Base-by-base conservation (phyloP, 2,329 filamentous ascomycete species). In the Raffaelea albimanens region DNA sequence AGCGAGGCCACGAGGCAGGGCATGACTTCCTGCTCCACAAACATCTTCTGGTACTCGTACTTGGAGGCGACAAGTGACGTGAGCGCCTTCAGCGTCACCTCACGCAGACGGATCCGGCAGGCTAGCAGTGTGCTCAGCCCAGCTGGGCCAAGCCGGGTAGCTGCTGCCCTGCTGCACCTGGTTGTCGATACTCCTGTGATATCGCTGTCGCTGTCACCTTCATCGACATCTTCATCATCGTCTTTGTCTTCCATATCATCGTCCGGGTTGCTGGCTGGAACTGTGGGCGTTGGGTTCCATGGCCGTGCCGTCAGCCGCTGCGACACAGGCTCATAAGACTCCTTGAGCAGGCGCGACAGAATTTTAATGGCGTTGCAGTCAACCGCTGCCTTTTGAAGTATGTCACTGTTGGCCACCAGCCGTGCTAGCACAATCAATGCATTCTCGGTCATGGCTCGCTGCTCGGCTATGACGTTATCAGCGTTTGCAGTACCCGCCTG, bases 1-100 rank as follows among this genome's bases (percentile, higher is more conserved):
- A 97, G 73, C 1, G 89, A 93, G 56, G 95, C 87, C 39, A 94
- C 83, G 45, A 97, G 82, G 59, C 85, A 89, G 1, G 81, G 76
- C 40, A 95, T 74, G 44, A 86, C 78, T n/a, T 89, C 87, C 56
- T 87, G 80, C 21, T 90, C 83, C 45, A 93, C 85, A 42, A 97
- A 77, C 0, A 77, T 75, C 59, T 94, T 95, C 40, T 90, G 77
- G 59, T 91, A 87, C 21, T 85, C 80, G 56, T 97, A 89, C 57
- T 89, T 88, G 56, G 84, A 83, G 3, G 86, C 80, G 2, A 86
- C 80, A 44, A 97, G 70, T 2, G 88, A 84, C n/a, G 86, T 86
- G 48, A 97, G 69, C 2, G 88, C 89, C 58, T 83, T 82, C 18
- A 97, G 67, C 2, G 82, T 78, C 44, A 78, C 83, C 63, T 91